Base-by-base conservation (phyloP, 257 asterid species). In the Verbascum thapsus region DNA sequence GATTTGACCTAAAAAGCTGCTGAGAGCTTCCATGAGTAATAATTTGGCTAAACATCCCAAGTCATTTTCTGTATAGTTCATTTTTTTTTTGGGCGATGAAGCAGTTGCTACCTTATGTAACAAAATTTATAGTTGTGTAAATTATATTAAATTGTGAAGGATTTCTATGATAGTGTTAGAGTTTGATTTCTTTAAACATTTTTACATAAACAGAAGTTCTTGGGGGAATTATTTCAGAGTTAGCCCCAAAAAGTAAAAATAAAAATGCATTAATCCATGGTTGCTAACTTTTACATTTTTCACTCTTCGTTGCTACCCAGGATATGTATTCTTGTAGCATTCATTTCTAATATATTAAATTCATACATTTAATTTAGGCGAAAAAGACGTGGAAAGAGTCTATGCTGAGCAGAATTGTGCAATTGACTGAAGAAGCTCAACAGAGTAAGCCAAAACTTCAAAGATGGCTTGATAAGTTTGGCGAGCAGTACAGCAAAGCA, bases 371-470 rank as follows among this genome's bases (percentile, higher is more conserved):
- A 58, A 53, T 80, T 59, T 78, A 92, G 99, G 97, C 87, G 42
- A 94, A 84, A 72, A 94, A 87, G 78, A 72, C 95, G 61, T 94
- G 97, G 97, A 94, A 90, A 68, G 99, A 94, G 52, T 94, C 99
- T 0, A 87, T 85, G 81, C 82, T 94, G 53, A 94, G 73, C 81
- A 85, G 86, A 78, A 94, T 94, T 40, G 94, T 94, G 73, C 94
- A 87, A 67, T 72, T 94, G 83, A 90, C 99, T 63, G 96, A 90
- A 86, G 96, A 90, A 74, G 99, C 99, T 61, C 99, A 94, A 64
- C 81, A 75, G 76, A 94, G 96, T 81, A 94, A 94, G 76, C 99
- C 99, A 41, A 87, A 72, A 80, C 97, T 94, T 68, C 95, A 94
- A 68, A 81, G 99, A 75, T 94, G 99, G 99, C 88, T 94, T 57